Percentiles rank a stretch among this genome's conserved stretches.
Evolutionary conservation across 306 rosid species (phyloP).

Genomic region (Sophora flavescens): DNA sequence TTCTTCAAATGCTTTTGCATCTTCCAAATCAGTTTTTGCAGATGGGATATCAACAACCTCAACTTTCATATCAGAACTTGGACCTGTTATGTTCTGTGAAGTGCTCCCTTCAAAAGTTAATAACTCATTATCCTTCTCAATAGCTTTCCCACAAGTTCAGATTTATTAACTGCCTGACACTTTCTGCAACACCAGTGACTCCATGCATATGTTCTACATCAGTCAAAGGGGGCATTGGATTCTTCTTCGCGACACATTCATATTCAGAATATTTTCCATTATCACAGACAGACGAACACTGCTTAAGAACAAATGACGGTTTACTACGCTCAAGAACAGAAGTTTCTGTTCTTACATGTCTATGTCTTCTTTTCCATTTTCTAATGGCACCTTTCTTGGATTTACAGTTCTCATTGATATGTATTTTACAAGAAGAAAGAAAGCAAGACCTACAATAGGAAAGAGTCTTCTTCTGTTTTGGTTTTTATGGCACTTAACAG

Average conservation of each 20-base stretch:
- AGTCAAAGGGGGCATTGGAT: conserved; percentile 51
- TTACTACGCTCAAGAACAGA: conserved; percentile 34
- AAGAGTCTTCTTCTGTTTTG: conserved; percentile 49
- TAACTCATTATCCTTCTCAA: conserved; percentile 46
- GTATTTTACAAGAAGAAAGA: conserved; percentile 42
- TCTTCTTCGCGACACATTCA: conserved; percentile 49
- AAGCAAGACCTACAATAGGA: conserved; percentile 41
- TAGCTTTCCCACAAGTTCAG: conserved; percentile 45
- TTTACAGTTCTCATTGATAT: conserved; percentile 21
- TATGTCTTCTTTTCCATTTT: conserved; percentile 34
- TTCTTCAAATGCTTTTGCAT: conserved; percentile 47
- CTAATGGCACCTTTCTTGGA: conserved; percentile 41
- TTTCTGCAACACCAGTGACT: conserved; percentile 45
- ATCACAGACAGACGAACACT: conserved; percentile 51
- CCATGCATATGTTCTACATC: conserved; percentile 50
- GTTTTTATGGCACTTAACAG: conserved; percentile 43
- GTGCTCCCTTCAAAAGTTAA: conserved; percentile 40
- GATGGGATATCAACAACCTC: conserved; percentile 45
- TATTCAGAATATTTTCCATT: conserved; percentile 50
- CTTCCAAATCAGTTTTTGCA: conserved; percentile 44
- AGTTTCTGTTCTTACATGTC: conserved; percentile 31
- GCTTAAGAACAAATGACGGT: conserved; percentile 57
- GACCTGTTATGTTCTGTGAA: conserved; percentile 38
- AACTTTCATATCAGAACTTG: conserved; percentile 36
- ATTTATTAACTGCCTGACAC: conserved; percentile 40